phyloP scores from a whole-genome alignment of 2,329 filamentous ascomycete species.

The Ceratocystis lukuohia region DNA sequence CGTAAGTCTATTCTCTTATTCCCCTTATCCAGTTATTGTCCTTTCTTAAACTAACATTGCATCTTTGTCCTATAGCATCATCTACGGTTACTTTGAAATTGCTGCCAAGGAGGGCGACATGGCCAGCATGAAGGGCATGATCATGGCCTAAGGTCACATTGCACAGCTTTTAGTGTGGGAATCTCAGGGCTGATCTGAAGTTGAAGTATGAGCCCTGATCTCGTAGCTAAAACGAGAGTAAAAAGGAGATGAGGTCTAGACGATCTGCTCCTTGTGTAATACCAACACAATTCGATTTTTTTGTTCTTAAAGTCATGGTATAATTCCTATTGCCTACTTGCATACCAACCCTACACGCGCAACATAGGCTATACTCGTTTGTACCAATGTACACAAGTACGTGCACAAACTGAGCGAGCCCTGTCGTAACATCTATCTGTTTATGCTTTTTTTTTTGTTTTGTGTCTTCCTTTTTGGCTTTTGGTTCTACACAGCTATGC shows the following conservation, averaged over 20 bases:
- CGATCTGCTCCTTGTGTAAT: constrained; percentile 16
- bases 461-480: neutral
- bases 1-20: constrained; percentile 48
- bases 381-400: neutral
- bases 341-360: no score
- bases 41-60: constrained; percentile 25
- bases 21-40: neutral
- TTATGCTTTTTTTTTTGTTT: constrained; percentile 7
- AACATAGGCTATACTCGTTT: no score
- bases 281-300: constrained; percentile 17
- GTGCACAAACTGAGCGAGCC: neutral
- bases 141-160: constrained; percentile 44
- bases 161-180: neutral
- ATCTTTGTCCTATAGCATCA: constrained; percentile 52
- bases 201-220: neutral
- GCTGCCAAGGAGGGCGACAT: constrained; percentile 97
- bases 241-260: constrained; percentile 16
- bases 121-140: constrained; percentile 62
- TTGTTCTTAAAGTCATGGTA: constrained; percentile 14
- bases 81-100: constrained; percentile 99
- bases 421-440: constrained; percentile 1
- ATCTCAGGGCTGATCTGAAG: neutral
- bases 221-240: constrained; percentile 3
- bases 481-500: neutral
- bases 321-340: neutral